Base-by-base conservation (phyloP, 805 yeast genomes). In the Grigorovia transvaalensis region DNA sequence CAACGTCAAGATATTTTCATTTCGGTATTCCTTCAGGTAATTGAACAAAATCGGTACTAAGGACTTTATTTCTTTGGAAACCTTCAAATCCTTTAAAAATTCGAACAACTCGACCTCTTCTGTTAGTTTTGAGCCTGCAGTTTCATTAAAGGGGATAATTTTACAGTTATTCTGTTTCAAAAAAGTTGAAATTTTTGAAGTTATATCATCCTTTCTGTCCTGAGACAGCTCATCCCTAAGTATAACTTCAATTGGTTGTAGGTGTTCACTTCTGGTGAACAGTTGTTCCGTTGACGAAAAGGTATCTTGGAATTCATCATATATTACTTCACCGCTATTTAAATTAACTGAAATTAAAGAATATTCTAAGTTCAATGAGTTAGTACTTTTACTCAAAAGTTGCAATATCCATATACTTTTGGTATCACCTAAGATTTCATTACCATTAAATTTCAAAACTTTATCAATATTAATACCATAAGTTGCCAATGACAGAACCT, bases 401-500 rank as follows among this genome's bases (percentile, higher is more conserved):
- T 47, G 29, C 3, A 65, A 38, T 9, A 58, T 55, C 69, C 70
- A 66, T 23, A 67, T 63, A 44, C 66, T 60, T 50, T 55, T 61
- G 8, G 56, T 52, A 42, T 62, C 61, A 1, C 67, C 70, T 11
- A 62, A 47, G 17, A 61, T 29, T 23, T 45, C 60, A 38, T 53
- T 57, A 11, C 63, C 70, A 48, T 76, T 77, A 52, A 77, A 83
- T 50, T 83, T 90, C 57, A 88, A 54, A 7, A 57, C 53, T 27
- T 45, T 48, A 5, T 46, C 42, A 35, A 59, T 56, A 52, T 67
- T 66, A 19, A 67, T 55, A 23, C 64, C 77, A 67, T 84, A 88
- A 0, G 98, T 90, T 0, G 95, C 96, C 49, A 77, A 77, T 0
- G 97, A 88, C 63, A 83, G 88, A 0, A 88, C 81, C 9, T 81